phyloP scores from a whole-genome alignment of 495 filamentous ascomycete species.

The Acidiella bohemica region DNA sequence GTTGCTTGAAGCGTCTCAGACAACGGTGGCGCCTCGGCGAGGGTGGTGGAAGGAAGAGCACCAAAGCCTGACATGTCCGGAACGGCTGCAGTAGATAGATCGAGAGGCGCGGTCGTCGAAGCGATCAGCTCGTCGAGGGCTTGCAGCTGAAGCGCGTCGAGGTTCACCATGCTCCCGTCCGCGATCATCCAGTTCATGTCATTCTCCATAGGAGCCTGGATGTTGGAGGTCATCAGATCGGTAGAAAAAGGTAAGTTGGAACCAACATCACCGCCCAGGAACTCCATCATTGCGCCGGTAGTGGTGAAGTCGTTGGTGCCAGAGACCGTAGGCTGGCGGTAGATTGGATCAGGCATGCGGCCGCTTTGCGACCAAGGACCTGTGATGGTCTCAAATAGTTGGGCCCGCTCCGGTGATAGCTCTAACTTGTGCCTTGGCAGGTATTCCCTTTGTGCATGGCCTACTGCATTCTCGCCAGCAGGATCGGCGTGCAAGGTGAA shows the following conservation, averaged over 20 bases:
- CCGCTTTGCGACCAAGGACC: slow-evolving; percentile 11
- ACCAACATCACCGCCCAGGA: slow-evolving; percentile 7
- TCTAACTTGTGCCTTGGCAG: slow-evolving; percentile 10
- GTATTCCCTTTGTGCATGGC: not conserved
- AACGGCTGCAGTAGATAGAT: not conserved
- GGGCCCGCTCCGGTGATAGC: slow-evolving; percentile 6
- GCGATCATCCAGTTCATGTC: slow-evolving; percentile 2
- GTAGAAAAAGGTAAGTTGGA: slow-evolving; percentile 6
- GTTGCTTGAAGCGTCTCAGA: not conserved
- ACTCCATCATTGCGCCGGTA: slow-evolving; percentile 17
- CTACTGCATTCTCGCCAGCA: not conserved
- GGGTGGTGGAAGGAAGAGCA: not conserved
- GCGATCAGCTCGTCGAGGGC: slow-evolving; percentile 8
- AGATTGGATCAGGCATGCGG: slow-evolving; percentile 5
- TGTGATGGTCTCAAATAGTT: slow-evolving; percentile 10
- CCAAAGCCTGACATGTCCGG: not conserved
- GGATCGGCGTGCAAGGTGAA: not conserved
- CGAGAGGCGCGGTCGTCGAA: not conserved
- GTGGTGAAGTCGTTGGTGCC: not conserved
- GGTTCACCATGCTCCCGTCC: not conserved
- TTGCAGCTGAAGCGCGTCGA: not conserved
- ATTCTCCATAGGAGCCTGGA: slow-evolving; percentile 1
- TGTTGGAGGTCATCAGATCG: slow-evolving; percentile 2
- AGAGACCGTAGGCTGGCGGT: not conserved
- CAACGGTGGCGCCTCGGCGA: not conserved